Evolutionary conservation across 257 asterid species (phyloP), one percentile per base, ranked within the genome.

Genomic region (Primulina huaijiensis): DNA sequence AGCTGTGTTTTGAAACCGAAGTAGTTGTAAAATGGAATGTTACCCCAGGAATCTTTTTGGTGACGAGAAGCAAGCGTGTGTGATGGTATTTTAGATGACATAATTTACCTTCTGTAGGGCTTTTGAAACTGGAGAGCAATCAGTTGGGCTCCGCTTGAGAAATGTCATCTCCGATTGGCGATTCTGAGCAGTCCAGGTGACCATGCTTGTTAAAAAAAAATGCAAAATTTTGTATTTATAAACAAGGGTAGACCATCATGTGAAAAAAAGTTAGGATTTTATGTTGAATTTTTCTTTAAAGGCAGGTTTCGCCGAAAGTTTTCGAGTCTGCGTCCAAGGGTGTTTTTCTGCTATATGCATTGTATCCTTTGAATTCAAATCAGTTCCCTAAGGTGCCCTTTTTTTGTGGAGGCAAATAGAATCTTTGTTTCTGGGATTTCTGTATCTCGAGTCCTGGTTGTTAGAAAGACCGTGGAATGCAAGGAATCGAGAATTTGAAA

Each of bases 401-500:
- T 89, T 61, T 74, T 81, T 16, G 89, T 95, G 67, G 87, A 70
- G 61, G 76, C 73, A 23, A 82, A 68, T 77, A 82, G 83, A 33
- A 57, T 91, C 58, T 86, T 79, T 71, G 82, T 65, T 59, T 64
- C 83, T 0, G 70, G 78, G 55, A 72, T 77, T 60, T 64, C 83
- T 50, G 29, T 69, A 16, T 71, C 74, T 37, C 80, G 83, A 30
- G 73, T 69, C 56, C 81, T 72, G 35, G 78, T 70, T 8, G 75
- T 82, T 79, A 80, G 88, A 29, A 88, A 75, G 79, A 66, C 35
- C 21, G 86, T 89, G 70, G 96, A 83, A 77, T 94, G 96, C 79
- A 94, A 94, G 82, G 99, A 94, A 72, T 94, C 99, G 30, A 89
- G 99, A 81, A 91, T 94, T 11, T 96, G 97, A 37, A 94, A 94